Evolutionary conservation across 805 yeast genomes (phyloP).

Genomic region (Starmerella sp.): DNA sequence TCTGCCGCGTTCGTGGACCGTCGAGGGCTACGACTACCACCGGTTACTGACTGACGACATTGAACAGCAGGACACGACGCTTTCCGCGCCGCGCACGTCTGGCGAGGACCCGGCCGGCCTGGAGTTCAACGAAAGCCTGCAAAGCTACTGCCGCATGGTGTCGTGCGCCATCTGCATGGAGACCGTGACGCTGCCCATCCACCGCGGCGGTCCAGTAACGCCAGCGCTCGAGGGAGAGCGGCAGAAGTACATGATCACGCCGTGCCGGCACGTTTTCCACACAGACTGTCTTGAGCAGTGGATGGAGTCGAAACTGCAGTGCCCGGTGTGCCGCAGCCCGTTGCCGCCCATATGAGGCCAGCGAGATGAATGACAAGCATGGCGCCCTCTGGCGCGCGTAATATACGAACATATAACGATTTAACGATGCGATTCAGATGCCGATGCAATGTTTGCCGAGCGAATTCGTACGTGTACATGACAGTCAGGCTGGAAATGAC

Average conservation of each 20-base stretch:
- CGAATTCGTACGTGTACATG: too few species aligned
- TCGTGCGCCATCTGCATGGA: slow-evolving; percentile 3
- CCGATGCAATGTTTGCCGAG: too few species aligned
- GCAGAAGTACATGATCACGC: slow-evolving; percentile 1
- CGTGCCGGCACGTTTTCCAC: slow-evolving; percentile 1
- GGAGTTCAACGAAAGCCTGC: neutral
- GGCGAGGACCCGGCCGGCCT: neutral
- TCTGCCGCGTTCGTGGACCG: slow-evolving; percentile 3
- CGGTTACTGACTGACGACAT: neutral
- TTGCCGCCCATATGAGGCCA: neutral
- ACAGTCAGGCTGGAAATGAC: too few species aligned
- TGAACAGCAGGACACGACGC: neutral
- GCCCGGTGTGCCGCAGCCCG: slow-evolving; percentile 3
- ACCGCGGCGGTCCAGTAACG: neutral
- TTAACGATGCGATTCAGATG: too few species aligned
- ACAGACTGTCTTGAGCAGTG: slow-evolving; percentile 3
- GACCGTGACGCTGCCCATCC: neutral
- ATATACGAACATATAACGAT: too few species aligned
- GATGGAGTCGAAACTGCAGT: slow-evolving; percentile 6
- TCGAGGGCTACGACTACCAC: slow-evolving; percentile 1
- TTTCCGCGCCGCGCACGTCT: neutral
- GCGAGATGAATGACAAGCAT: too few species aligned
- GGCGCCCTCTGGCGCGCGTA: too few species aligned
- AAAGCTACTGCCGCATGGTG: slow-evolving; percentile 1
- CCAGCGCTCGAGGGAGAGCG: neutral